These are phyloP conservation scores for Salvia sclarea DNA, from an alignment of 305 asterid genomes.

Conservation along the genomic window DNA sequence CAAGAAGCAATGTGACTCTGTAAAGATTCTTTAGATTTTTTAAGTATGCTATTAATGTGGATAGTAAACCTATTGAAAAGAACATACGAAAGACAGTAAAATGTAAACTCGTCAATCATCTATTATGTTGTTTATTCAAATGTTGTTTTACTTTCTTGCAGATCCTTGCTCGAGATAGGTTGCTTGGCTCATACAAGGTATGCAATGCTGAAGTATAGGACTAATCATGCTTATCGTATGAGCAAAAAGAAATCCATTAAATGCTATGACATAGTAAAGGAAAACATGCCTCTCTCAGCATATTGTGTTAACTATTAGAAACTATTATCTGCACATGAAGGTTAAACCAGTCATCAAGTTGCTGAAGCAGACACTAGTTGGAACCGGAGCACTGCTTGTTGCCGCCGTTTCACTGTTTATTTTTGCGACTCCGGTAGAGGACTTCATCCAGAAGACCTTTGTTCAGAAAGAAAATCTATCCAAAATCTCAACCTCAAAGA, in stretches of 20 bases:
- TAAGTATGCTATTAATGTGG: background rate
- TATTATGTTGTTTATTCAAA: background rate
- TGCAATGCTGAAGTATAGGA: slow-evolving; percentile 7
- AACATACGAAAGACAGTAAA: background rate
- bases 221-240: background rate
- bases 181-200: slow-evolving; percentile 91
- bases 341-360: slow-evolving; percentile 87
- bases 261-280: background rate
- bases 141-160: slow-evolving; percentile 32
- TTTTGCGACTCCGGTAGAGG: slow-evolving; percentile 84
- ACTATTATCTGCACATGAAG: slow-evolving; percentile 37
- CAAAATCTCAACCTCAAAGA: slow-evolving; percentile 48
- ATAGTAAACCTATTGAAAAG: slow-evolving; percentile 12
- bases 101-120: background rate
- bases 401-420: slow-evolving; percentile 62
- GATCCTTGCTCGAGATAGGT: slow-evolving; percentile 91
- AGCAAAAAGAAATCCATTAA: background rate
- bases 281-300: background rate
- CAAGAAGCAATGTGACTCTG: slow-evolving; percentile 10
- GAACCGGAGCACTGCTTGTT: slow-evolving; percentile 84
- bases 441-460: slow-evolving; percentile 56
- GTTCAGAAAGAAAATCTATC: slow-evolving; percentile 42
- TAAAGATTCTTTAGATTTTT: slow-evolving; percentile 4
- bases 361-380: slow-evolving; percentile 89
- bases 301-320: background rate